Conservation (phyloP, 2,329 filamentous ascomycete genomes). For the Fonsecaea nubica region DNA sequence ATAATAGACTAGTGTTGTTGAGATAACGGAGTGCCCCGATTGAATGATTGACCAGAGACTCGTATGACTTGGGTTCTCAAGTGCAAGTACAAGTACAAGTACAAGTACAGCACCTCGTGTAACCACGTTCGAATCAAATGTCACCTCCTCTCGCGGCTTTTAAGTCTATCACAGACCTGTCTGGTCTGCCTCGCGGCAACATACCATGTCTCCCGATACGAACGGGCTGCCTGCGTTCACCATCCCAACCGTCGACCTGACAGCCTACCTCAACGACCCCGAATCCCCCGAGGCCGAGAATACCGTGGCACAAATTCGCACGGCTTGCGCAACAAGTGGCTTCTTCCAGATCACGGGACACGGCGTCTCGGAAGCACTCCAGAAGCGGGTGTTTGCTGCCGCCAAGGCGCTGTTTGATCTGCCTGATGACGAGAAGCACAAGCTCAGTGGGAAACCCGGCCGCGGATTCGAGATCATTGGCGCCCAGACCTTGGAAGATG, state of each 20-base stretch:
- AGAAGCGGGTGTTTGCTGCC: slow-evolving; percentile 50
- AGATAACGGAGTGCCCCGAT: slow-evolving; percentile 1
- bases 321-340: slow-evolving; percentile 55
- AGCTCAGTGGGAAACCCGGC: slow-evolving; percentile 27
- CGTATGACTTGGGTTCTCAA: background rate
- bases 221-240: slow-evolving; percentile 7
- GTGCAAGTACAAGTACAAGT: background rate
- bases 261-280: slow-evolving; percentile 34
- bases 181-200: background rate
- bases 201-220: background rate
- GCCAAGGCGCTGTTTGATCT: slow-evolving; percentile 59
- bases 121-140: background rate
- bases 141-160: background rate
- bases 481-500: slow-evolving; percentile 41
- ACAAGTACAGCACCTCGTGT: background rate
- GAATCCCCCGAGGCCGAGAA: slow-evolving; percentile 32
- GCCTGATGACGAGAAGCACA: slow-evolving; percentile 37
- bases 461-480: slow-evolving; percentile 43
- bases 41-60: background rate
- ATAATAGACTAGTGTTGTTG: background rate
- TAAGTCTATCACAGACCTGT: background rate
- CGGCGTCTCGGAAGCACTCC: slow-evolving; percentile 51
- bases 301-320: slow-evolving; percentile 47
- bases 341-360: slow-evolving; percentile 63
- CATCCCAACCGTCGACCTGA: slow-evolving; percentile 38